Conservation (phyloP, 2,329 filamentous ascomycete species). For the Penicillium sp. region DNA sequence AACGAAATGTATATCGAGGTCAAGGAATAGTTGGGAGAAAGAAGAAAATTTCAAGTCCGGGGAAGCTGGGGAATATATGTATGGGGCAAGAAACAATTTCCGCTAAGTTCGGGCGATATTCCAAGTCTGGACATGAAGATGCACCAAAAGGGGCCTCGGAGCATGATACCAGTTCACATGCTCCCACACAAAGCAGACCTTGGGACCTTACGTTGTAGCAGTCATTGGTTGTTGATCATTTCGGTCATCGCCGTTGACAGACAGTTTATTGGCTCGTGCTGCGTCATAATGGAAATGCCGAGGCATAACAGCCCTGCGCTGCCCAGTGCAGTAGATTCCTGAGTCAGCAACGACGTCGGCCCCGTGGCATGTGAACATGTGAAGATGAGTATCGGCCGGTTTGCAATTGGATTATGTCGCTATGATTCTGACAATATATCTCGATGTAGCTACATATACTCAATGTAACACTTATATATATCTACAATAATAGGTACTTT, state of each 20-base stretch:
- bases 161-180: constrained; percentile 8
- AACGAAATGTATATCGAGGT: background rate
- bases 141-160: constrained; percentile 19
- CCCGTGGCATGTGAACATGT: constrained; percentile 14
- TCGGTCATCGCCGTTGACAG: constrained; percentile 16
- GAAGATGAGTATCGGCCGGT: background rate
- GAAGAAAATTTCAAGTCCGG: constrained; percentile 15
- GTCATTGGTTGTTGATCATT: constrained; percentile 16
- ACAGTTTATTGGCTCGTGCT: constrained; percentile 15
- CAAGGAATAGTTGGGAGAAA: constrained; percentile 9
- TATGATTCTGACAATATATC: background rate
- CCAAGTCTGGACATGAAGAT: constrained; percentile 6
- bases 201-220: constrained; percentile 3
- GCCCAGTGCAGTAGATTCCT: background rate
- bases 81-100: constrained; percentile 8
- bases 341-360: background rate
- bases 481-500: background rate
- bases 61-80: constrained; percentile 24
- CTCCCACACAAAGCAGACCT: background rate
- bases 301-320: constrained; percentile 7
- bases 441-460: background rate
- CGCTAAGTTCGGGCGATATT: constrained; percentile 6
- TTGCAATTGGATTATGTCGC: background rate
- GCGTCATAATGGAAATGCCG: constrained; percentile 21
- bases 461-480: background rate